Evolutionary conservation across 2,329 filamentous ascomycete genomes (phyloP), one percentile per base, ranked within the genome.

Genomic region (Mycocentrospora acerina): DNA sequence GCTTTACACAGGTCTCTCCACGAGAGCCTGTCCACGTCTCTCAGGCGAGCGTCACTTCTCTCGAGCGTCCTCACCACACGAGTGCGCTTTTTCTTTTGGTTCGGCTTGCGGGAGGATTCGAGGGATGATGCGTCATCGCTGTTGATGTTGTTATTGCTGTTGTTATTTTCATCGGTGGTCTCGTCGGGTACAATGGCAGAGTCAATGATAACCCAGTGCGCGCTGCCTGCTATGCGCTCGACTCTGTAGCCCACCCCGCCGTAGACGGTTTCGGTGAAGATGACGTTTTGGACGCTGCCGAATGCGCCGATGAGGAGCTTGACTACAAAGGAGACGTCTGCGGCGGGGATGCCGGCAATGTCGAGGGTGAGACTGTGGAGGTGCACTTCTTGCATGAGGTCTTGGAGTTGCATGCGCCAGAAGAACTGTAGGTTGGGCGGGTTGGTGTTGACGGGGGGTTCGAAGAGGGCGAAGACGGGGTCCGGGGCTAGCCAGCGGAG

Each of bases 391-490:
- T 44, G 41, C 10, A 47, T 48, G 3, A 62, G 41, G 18, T 62
- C 57, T 8, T 52, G 55, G 11, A 65, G 47, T 29, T 65, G 60
- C 18, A 57, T 60, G 18, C 61, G 55, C 61, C 61, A 65, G 19
- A 63, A 55, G 24, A 55, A 54, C 13, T 54, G 55, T 16, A 64
- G 25, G 1, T 43, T 51, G 1, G 29, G 35, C 3, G 57, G 55
- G 1, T 38, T 47, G 2, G 51, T 52, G 17, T 24, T 35, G 12
- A 56, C 48, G 4, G 56, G 55, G 0, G 59, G 56, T 18, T 59
- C 50, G 33, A 65, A 51, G 1, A 64, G 44, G 4, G 47, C 39
- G 27, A 60, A 63, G 6, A 65, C 17, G 2, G 42, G 39, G 18
- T 62, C 59, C 4, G 60, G 56, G 3, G 57, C 52, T 2, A 63